phyloP scores from a whole-genome alignment of 768 basidiomycete genomes.

The Tylopilus sp. region DNA sequence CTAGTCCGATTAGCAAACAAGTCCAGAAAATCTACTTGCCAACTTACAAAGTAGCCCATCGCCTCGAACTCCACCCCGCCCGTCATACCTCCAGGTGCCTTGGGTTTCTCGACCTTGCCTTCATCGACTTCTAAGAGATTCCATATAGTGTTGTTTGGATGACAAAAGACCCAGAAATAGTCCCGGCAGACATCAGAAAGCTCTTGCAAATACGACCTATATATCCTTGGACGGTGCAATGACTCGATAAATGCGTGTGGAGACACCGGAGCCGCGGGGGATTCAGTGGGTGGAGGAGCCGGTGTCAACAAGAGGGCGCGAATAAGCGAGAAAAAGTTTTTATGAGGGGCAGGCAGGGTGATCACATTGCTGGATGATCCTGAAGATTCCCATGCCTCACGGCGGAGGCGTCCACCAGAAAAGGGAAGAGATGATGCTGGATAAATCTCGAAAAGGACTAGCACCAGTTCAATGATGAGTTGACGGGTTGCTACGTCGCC shows the following conservation, averaged over 20 bases:
- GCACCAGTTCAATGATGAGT: slow-evolving; percentile 83
- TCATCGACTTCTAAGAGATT: slow-evolving; percentile 79
- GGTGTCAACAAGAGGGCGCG: slow-evolving; percentile 73
- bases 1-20: slow-evolving; percentile 38
- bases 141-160: slow-evolving; percentile 93
- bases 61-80: slow-evolving; percentile 99
- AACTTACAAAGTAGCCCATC: slow-evolving; percentile 86
- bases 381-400: slow-evolving; percentile 58
- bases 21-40: neutral
- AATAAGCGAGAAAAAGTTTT: slow-evolving; percentile 68
- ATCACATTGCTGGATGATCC: slow-evolving; percentile 48
- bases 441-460: slow-evolving; percentile 87
- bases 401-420: slow-evolving; percentile 34
- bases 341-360: slow-evolving; percentile 70
- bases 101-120: slow-evolving; percentile 78
- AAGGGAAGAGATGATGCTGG: slow-evolving; percentile 67
- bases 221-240: slow-evolving; percentile 65
- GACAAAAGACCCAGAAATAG: slow-evolving; percentile 97
- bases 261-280: slow-evolving; percentile 55
- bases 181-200: slow-evolving; percentile 89
- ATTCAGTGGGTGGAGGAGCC: slow-evolving; percentile 62
- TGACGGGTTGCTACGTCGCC: slow-evolving; percentile 90
- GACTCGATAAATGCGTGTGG: slow-evolving; percentile 81
- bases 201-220: slow-evolving; percentile 79
- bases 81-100: slow-evolving; percentile 96